Evolutionary conservation across 2,329 filamentous ascomycete genomes (phyloP).

Genomic region (Aspergillus tamarii): DNA sequence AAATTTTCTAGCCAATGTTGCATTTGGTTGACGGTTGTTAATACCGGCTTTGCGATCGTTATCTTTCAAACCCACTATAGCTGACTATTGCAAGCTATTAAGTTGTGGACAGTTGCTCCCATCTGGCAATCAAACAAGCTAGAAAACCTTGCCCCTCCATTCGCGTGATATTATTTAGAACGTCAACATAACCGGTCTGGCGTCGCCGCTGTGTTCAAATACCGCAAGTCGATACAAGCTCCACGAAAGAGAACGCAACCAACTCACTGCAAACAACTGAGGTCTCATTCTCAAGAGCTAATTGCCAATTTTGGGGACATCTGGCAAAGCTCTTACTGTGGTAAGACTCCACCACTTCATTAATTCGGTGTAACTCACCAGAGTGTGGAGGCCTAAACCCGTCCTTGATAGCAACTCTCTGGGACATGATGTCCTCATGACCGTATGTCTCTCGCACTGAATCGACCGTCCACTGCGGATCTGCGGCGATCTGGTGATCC

Average conservation of each 20-base stretch:
- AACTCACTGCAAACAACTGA: background rate
- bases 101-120: background rate
- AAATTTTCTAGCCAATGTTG: background rate
- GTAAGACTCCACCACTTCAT: background rate
- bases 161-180: constrained; percentile 10
- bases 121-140: background rate
- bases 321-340: background rate
- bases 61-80: constrained; percentile 5
- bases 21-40: constrained; percentile 13
- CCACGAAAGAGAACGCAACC: background rate
- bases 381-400: background rate
- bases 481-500: constrained; percentile 24
- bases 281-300: constrained; percentile 8
- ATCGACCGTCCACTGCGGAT: constrained; percentile 21
- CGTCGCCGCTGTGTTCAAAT: background rate
- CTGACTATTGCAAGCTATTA: background rate
- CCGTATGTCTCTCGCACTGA: constrained; percentile 25
- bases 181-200: background rate
- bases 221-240: too few species aligned
- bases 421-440: constrained; percentile 28
- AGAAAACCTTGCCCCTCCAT: constrained; percentile 8
- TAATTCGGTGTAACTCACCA: background rate
- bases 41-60: constrained; percentile 4
- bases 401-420: constrained; percentile 7
- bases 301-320: constrained; percentile 19